Evolutionary conservation across 768 basidiomycete species (phyloP).

Genomic region (Termitomyces sp.): DNA sequence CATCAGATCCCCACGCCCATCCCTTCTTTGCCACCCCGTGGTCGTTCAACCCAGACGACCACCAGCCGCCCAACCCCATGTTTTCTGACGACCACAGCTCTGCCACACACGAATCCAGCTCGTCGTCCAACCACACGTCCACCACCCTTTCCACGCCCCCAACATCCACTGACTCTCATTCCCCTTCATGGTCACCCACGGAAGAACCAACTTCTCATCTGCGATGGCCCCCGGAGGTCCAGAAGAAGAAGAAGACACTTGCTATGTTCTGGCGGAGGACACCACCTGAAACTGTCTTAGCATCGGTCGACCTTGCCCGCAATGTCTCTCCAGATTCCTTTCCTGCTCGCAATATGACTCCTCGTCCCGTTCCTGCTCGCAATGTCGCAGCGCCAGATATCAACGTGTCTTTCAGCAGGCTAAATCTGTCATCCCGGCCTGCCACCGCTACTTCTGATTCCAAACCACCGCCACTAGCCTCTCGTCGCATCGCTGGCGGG

Average conservation of each 20-base stretch:
- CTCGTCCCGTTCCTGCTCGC: constrained; percentile 17
- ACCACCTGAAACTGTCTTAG: constrained; percentile 14
- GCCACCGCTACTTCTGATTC: constrained; percentile 22
- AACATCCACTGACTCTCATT: constrained; percentile 14
- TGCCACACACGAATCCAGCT: constrained; percentile 11
- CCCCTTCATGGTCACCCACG: constrained; percentile 7
- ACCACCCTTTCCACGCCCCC: constrained; percentile 20
- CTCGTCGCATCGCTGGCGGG: constrained; percentile 16
- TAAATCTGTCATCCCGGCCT: constrained; percentile 21
- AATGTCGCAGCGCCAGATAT: constrained; percentile 16
- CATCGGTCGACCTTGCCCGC: constrained; percentile 9
- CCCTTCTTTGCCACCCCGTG: constrained; percentile 37
- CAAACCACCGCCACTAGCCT: constrained; percentile 14
- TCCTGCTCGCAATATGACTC: constrained; percentile 7
- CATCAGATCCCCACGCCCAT: constrained; percentile 49
- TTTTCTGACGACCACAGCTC: constrained; percentile 17
- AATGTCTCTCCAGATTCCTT: constrained; percentile 10
- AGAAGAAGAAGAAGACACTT: constrained; percentile 16
- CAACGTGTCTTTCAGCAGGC: constrained; percentile 16
- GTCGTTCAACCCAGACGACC: constrained; percentile 18
- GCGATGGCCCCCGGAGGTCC: constrained; percentile 14
- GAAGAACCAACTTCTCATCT: constrained; percentile 1
- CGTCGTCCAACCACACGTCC: constrained; percentile 17
- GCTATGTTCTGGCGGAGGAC: constrained; percentile 20
- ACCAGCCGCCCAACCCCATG: constrained; percentile 31